Evolutionary conservation across 306 rosid genomes (phyloP).

Genomic region (Astragalus glycyphyllos): DNA sequence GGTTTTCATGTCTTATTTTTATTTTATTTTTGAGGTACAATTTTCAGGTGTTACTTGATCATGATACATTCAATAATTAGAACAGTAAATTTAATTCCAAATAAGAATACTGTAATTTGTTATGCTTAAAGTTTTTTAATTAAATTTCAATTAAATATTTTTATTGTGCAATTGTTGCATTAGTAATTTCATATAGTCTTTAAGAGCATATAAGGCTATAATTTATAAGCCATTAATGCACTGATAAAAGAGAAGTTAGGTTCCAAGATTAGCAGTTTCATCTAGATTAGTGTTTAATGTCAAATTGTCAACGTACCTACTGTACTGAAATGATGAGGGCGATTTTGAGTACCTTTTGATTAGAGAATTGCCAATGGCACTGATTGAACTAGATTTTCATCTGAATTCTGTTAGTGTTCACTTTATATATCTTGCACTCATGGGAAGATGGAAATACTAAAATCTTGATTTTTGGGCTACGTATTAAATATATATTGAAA

Average conservation of each 20-base stretch:
- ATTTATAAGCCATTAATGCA: conserved; percentile 6
- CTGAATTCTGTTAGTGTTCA: conserved; percentile 15
- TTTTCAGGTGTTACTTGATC: background rate
- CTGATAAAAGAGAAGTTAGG: background rate
- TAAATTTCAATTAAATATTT: background rate
- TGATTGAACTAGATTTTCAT: conserved; percentile 1
- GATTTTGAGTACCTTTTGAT: conserved; percentile 1
- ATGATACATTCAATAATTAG: conserved; percentile 16
- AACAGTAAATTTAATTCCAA: background rate
- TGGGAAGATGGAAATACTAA: conserved; percentile 13
- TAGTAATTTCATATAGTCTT: conserved; percentile 5
- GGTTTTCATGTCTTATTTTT: background rate
- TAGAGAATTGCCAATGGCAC: background rate
- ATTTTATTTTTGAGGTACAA: too few species aligned
- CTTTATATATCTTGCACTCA: conserved; percentile 11
- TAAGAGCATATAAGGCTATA: conserved; percentile 1
- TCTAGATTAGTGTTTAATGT: conserved; percentile 3
- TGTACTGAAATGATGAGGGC: conserved; percentile 1
- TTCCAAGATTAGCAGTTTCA: conserved; percentile 1
- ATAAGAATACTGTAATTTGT: conserved; percentile 10
- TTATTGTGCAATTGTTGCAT: conserved; percentile 7
- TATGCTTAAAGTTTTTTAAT: background rate
- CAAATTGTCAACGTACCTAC: background rate
- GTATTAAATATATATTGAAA: background rate
- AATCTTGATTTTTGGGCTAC: background rate